These are phyloP conservation scores for Aquilaria agallochum DNA, from an alignment of 441 rosid species.

Conservation along the genomic window DNA sequence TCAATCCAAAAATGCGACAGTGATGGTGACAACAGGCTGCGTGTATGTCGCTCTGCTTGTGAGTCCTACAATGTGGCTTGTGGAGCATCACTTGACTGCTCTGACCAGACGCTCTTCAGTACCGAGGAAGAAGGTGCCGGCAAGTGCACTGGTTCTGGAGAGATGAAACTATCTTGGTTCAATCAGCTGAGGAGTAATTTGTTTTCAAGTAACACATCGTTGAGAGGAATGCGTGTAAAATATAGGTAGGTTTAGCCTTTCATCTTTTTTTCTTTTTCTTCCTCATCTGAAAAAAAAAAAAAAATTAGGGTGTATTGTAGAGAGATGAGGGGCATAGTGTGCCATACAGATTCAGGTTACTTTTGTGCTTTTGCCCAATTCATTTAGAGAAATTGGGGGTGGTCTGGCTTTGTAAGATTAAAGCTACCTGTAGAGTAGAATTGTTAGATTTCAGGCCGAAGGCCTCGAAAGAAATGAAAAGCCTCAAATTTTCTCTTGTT, in stretches of 20 bases:
- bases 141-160: slow-evolving; percentile 89
- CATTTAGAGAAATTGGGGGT: slow-evolving; percentile 25
- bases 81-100: slow-evolving; percentile 95
- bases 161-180: slow-evolving; percentile 49
- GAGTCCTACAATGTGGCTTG: slow-evolving; percentile 87
- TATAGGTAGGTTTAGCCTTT: slow-evolving; percentile 49
- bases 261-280: not conserved
- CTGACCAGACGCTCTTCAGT: slow-evolving; percentile 95
- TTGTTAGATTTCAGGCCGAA: slow-evolving; percentile 38
- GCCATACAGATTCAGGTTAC: slow-evolving; percentile 30
- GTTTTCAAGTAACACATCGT: slow-evolving; percentile 31
- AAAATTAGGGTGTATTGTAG: slow-evolving; percentile 33
- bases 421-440: slow-evolving; percentile 48
- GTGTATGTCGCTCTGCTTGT: slow-evolving; percentile 96
- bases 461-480: slow-evolving; percentile 34
- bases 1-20: slow-evolving; percentile 94
- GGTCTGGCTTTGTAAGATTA: slow-evolving; percentile 40
- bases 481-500: not conserved
- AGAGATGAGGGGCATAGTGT: slow-evolving; percentile 26
- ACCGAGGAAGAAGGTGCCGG: slow-evolving; percentile 66
- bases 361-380: slow-evolving; percentile 25
- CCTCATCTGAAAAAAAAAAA: not conserved
- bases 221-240: slow-evolving; percentile 45
- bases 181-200: slow-evolving; percentile 43
- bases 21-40: slow-evolving; percentile 91